phyloP scores from a whole-genome alignment of 23 red algal species.

The Chondrus crispus region DNA sequence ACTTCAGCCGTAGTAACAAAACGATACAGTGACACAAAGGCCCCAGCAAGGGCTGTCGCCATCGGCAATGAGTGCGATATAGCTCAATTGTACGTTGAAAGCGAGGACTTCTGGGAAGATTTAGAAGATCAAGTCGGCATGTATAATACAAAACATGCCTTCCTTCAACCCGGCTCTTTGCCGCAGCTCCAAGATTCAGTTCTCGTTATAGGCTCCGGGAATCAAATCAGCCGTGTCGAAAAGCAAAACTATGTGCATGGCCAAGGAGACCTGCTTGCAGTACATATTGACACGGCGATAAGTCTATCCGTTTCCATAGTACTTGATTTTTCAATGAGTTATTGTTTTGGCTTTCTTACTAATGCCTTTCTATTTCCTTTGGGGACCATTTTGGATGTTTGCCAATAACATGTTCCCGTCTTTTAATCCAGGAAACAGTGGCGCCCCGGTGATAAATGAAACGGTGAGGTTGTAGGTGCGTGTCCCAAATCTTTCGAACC shows the following conservation, averaged over 20 bases:
- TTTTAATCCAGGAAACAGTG: constrained; percentile 93
- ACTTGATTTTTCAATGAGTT: too few species aligned
- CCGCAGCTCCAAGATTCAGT: constrained; percentile 78
- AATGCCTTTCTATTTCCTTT: too few species aligned
- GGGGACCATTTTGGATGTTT: too few species aligned
- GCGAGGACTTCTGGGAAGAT: constrained; percentile 78
- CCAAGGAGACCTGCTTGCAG: constrained; percentile 75
- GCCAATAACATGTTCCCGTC: too few species aligned
- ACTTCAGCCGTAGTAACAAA: constrained; percentile 85
- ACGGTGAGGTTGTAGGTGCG: constrained; percentile 76
- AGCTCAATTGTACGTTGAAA: constrained; percentile 82
- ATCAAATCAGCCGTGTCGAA: constrained; percentile 84
- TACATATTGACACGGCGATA: constrained; percentile 92
- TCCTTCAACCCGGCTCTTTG: constrained; percentile 64
- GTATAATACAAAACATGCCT: not conserved
- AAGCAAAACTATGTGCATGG: constrained; percentile 85
- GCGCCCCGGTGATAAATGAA: constrained; percentile 85
- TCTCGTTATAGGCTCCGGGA: constrained; percentile 78
- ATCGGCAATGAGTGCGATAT: constrained; percentile 97
- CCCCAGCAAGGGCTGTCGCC: constrained; percentile 56
- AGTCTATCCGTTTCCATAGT: too few species aligned
- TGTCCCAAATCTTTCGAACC: too few species aligned
- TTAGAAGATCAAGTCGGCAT: not conserved
- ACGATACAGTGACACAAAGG: constrained; percentile 75
- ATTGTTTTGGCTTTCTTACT: too few species aligned